Percentiles rank a stretch among this genome's conserved stretches.
phyloP scores from a whole-genome alignment of 2,329 filamentous ascomycete species.

The Fusarium acutatum region DNA sequence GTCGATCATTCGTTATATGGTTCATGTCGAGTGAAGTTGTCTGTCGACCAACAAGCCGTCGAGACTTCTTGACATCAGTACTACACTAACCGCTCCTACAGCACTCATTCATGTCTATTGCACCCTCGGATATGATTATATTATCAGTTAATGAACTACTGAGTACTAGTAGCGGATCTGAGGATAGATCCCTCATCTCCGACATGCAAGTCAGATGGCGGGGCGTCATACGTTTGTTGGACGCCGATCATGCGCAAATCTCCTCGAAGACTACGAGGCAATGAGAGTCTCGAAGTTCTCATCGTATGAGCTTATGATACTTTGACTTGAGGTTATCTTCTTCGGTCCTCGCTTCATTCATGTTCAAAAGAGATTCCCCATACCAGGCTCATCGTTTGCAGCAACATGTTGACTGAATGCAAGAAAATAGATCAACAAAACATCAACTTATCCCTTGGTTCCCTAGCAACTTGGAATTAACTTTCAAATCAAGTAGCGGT shows the following conservation, averaged over 20 bases:
- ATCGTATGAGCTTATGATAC: neutral
- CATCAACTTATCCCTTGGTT: conserved; percentile 15
- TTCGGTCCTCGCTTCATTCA: neutral
- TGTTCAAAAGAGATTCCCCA: neutral
- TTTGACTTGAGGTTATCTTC: neutral
- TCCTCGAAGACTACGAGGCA: neutral
- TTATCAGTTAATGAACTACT: neutral
- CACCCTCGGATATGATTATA: neutral
- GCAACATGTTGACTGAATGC: neutral
- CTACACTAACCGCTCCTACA: neutral
- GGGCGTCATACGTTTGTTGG: conserved; percentile 23
- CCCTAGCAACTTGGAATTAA: conserved; percentile 32
- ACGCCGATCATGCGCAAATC: neutral
- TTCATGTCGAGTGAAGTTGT: neutral
- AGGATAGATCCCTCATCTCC: conserved; percentile 1
- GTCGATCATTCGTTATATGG: neutral
- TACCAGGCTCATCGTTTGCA: neutral
- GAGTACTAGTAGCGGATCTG: neutral
- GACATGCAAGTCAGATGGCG: neutral
- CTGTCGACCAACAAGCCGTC: neutral
- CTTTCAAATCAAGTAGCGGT: conserved; percentile 21
- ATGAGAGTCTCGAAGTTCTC: neutral
- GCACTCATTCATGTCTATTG: neutral
- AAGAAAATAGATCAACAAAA: conserved; percentile 17
- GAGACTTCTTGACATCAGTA: neutral